Conservation (phyloP, 2,329 filamentous ascomycete species). For the Ilyonectria sp. region DNA sequence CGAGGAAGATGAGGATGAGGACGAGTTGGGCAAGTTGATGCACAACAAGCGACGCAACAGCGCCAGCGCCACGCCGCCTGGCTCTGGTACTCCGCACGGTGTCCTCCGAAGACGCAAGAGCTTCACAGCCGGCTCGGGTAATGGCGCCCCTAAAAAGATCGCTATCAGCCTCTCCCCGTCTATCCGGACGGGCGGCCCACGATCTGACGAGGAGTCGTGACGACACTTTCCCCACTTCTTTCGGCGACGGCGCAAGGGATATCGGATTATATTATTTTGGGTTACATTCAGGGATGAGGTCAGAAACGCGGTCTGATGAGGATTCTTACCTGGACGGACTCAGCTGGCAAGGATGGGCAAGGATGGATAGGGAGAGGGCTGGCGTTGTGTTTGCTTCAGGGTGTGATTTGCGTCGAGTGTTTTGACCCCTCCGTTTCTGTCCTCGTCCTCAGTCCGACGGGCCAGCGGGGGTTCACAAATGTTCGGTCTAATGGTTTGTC, state of each 20-base stretch:
- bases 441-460: constrained; percentile 17
- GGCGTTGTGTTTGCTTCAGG: constrained; percentile 45
- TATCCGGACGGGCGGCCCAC: constrained; percentile 57
- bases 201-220: constrained; percentile 59
- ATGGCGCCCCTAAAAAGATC: constrained; percentile 66
- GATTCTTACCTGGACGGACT: constrained; percentile 36
- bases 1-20: constrained; percentile 92
- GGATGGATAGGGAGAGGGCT: constrained; percentile 39
- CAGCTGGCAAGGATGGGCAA: constrained; percentile 40
- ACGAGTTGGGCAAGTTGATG: constrained; percentile 89
- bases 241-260: constrained; percentile 46
- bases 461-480: constrained; percentile 19
- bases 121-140: constrained; percentile 59
- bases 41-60: constrained; percentile 74
- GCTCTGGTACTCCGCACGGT: constrained; percentile 53
- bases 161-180: constrained; percentile 70
- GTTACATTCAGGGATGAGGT: constrained; percentile 32
- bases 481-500: constrained; percentile 44
- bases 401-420: constrained; percentile 35
- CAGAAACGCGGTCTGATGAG: constrained; percentile 32
- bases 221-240: constrained; percentile 39
- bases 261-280: constrained; percentile 40
- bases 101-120: constrained; percentile 55
- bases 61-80: constrained; percentile 63
- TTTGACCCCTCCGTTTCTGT: constrained; percentile 31